Base-by-base conservation (phyloP, 2,329 filamentous ascomycete species). In the Lecanicillium sp. region DNA sequence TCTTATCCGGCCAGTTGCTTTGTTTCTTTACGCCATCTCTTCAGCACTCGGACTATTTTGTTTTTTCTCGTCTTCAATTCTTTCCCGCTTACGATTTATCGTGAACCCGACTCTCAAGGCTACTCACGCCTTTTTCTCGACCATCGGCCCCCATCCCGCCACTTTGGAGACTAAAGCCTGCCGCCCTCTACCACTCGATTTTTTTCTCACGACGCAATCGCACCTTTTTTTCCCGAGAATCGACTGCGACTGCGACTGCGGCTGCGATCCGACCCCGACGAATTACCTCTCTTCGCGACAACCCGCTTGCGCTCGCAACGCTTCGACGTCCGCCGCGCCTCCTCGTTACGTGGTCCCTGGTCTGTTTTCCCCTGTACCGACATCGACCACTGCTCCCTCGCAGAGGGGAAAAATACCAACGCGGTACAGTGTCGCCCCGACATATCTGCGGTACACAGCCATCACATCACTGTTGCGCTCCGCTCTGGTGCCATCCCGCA, bases 101-200 rank as follows among this genome's bases (percentile, higher is more conserved):
- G n/a, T n/a, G n/a, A n/a, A n/a, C n/a, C n/a, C n/a, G n/a, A n/a
- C n/a, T n/a, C n/a, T n/a, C n/a, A n/a, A n/a, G n/a, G n/a, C n/a
- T n/a, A n/a, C n/a, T n/a, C n/a, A 39, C 44, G 35, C 35, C 44
- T 39, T 30, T 39, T 35, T 38, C n/a, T 46, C 44, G 26, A 11
- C 33, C 35, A 45, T 45, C 43, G 6, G 35, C 32, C 35, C 44
- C 35, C 26, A 38, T 24, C 35, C 43, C 44, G 44, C 44, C 44
- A 39, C 35, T 39, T 40, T 46, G 15, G 14, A 39, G 14, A 24
- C 37, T 24, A 32, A 39, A 37, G 24, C 32, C 35, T 9, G 39
- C 24, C 8, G 39, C 10, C 4, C 35, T 36, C 20, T 17, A 46
- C 38, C 33, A 11, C 38, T 27, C 32, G 36, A 8, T 51, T 10